Evolutionary conservation across 2,329 filamentous ascomycete genomes (phyloP).

Genomic region (Fusarium protoensiforme): DNA sequence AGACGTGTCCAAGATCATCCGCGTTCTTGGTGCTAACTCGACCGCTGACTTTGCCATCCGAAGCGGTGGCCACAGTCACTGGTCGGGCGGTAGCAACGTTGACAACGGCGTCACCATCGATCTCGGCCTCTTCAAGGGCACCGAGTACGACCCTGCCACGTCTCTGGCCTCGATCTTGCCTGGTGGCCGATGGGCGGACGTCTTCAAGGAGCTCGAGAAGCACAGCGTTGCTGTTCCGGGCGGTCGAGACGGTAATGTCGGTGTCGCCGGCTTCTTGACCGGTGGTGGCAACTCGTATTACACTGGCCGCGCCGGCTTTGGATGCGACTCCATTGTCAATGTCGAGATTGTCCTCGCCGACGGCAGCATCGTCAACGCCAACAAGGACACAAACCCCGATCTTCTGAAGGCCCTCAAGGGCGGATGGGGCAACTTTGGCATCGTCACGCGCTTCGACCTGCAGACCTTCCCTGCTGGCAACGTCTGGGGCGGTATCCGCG

Average conservation of each 20-base stretch:
- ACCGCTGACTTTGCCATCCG: constrained; percentile 44
- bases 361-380: constrained; percentile 55
- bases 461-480: constrained; percentile 1
- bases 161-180: constrained; percentile 46
- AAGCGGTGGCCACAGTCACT: constrained; percentile 48
- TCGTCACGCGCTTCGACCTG: constrained; percentile 46
- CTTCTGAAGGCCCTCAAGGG: constrained; percentile 59
- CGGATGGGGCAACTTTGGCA: constrained; percentile 58
- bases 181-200: constrained; percentile 55
- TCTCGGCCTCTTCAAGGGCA: constrained; percentile 42
- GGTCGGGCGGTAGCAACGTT: constrained; percentile 42
- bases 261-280: constrained; percentile 43
- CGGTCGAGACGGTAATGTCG: constrained; percentile 52
- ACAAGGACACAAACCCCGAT: constrained; percentile 49
- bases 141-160: constrained; percentile 34
- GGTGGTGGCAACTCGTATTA: constrained; percentile 46
- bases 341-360: constrained; percentile 56
- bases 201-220: constrained; percentile 41
- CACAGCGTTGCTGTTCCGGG: constrained; percentile 55
- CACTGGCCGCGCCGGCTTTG: constrained; percentile 49
- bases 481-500: constrained; percentile 22
- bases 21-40: constrained; percentile 19
- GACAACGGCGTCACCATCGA: constrained; percentile 44
- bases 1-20: constrained; percentile 39
- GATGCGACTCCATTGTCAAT: constrained; percentile 53